Percentiles rank a stretch among this genome's conserved stretches.
phyloP scores from a whole-genome alignment of 257 asterid genomes.

The Salvia hispanica region DNA sequence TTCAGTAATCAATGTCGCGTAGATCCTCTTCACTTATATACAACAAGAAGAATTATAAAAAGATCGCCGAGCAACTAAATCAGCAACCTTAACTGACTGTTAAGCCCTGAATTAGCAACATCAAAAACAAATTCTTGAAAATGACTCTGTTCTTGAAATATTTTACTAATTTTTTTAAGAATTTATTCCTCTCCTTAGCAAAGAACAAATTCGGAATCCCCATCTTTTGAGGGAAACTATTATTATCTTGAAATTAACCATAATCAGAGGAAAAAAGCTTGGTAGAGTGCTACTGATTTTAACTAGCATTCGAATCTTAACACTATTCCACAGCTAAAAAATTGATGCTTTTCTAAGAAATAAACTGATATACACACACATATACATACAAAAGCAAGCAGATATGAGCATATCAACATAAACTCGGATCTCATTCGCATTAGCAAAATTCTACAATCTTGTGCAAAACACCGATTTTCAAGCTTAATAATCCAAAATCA shows the following conservation, averaged over 20 bases:
- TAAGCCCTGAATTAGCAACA: conserved; percentile 6
- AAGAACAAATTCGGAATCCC: background rate
- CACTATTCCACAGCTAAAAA: conserved; percentile 4
- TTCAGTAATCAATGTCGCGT: conserved; percentile 29
- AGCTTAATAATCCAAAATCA: conserved; percentile 30
- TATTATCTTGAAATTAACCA: conserved; percentile 1
- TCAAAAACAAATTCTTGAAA: background rate
- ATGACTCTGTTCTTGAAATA: background rate
- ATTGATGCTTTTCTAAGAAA: background rate
- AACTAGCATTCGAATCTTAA: conserved; percentile 16
- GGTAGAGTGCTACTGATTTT: conserved; percentile 2
- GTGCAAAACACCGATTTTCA: conserved; percentile 13
- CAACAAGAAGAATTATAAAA: background rate
- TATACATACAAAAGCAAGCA: background rate
- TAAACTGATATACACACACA: background rate
- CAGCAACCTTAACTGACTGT: conserved; percentile 20
- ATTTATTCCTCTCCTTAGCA: background rate
- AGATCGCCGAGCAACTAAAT: background rate
- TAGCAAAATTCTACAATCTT: conserved; percentile 18
- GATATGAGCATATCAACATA: conserved; percentile 1
- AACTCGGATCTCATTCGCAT: conserved; percentile 38
- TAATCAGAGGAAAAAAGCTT: background rate
- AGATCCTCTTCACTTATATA: conserved; percentile 25
- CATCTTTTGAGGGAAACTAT: conserved; percentile 13
- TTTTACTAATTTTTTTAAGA: background rate